Percentiles rank a stretch among this genome's conserved stretches.
Conservation (phyloP, 2,329 filamentous ascomycete species). For the Westerdykella sp. region DNA sequence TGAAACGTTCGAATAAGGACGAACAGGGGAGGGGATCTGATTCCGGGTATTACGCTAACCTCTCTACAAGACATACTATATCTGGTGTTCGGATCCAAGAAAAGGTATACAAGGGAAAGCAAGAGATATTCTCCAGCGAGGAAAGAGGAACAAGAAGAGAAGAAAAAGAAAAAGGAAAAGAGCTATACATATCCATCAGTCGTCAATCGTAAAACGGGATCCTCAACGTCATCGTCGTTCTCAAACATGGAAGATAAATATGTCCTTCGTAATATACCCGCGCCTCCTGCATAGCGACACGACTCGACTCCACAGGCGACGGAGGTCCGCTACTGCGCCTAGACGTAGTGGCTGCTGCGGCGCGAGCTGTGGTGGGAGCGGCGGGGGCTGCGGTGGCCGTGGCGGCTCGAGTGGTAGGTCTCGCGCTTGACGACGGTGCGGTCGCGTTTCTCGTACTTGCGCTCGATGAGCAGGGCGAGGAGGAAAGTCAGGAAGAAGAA, state of each 20-base stretch:
- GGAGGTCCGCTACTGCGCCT: constrained; percentile 2
- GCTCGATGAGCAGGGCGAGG: constrained; percentile 57
- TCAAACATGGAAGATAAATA: background rate
- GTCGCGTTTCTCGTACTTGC: constrained; percentile 42
- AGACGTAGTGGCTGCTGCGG: constrained; percentile 29
- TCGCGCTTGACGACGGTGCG: constrained; percentile 50
- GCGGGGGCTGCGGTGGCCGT: constrained; percentile 37
- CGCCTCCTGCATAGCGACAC: background rate
- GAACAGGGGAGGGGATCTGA: too few relatives aligned
- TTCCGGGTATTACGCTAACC: constrained; percentile 4
- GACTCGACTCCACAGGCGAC: background rate
- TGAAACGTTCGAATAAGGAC: too few relatives aligned
- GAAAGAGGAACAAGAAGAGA: too few relatives aligned
- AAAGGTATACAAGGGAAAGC: too few relatives aligned
- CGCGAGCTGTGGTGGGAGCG: constrained; percentile 36
- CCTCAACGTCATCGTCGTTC: background rate
- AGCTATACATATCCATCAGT: background rate
- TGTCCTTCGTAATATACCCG: background rate
- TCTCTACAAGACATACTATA: background rate
- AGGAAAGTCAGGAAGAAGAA: constrained; percentile 36
- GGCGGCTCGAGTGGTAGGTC: constrained; percentile 41
- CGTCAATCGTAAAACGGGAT: background rate
- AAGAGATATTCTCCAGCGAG: background rate
- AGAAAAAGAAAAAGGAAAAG: background rate
- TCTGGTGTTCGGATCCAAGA: too few relatives aligned